Base-by-base conservation (phyloP, 768 basidiomycete genomes). In the Clavulina sp. region DNA sequence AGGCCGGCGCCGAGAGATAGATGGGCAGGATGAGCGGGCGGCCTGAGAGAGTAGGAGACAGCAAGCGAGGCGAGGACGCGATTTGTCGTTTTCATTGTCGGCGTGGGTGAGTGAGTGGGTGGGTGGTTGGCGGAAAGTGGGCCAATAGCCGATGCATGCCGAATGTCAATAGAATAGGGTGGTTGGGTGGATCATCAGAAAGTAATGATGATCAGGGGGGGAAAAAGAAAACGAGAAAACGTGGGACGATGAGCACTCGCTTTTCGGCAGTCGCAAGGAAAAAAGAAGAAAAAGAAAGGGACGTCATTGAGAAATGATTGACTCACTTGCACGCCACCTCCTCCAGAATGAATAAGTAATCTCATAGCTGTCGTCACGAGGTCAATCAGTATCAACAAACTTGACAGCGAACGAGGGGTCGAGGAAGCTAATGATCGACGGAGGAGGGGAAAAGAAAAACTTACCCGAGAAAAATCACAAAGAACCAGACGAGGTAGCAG, bases 1-100 rank as follows among this genome's bases (percentile, higher is more conserved):
- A 82, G 4, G 77, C 85, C 16, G 86, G 70, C 1, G 84, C 71
- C 1, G 87, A 91, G 40, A 86, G 69, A 64, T 89, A 89, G 53
- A 93, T 75, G 4, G 86, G 83, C 49, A 83, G 70, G 54, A 92
- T 79, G 18, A 77, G 70, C 0, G 89, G 89, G 38, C 87, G 85
- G 64, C 81, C 87, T 91, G 7, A 7, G 34, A 38, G 34, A 32
- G 5, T 9, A 36, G 4, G 31, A 13, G 9, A 7, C n/a, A n/a
- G n/a, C n/a, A n/a, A n/a, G n/a, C n/a, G n/a, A n/a, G n/a, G n/a
- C n/a, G n/a, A n/a, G n/a, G n/a, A n/a, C n/a, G n/a, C n/a, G n/a
- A n/a, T n/a, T n/a, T n/a, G n/a, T n/a, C n/a, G n/a, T n/a, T n/a
- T n/a, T n/a, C n/a, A n/a, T n/a, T n/a, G n/a, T n/a, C n/a, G n/a